Evolutionary conservation across 1,284 basidiomycete species (phyloP).

Genomic region (Hemileia vastatrix): DNA sequence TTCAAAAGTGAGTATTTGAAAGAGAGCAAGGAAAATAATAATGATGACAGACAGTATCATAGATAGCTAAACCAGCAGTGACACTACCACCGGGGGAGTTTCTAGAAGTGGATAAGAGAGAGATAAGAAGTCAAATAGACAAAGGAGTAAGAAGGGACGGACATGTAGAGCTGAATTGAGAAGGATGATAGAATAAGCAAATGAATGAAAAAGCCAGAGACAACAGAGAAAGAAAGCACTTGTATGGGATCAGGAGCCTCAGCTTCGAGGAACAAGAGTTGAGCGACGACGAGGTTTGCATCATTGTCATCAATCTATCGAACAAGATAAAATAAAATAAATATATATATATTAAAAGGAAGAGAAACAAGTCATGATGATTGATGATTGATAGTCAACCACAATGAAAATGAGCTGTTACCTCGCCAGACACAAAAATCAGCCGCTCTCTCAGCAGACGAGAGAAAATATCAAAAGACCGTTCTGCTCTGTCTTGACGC

Average conservation of each 20-base stretch:
- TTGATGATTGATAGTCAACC: not conserved
- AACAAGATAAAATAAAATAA: not conserved
- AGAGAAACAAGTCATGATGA: not conserved
- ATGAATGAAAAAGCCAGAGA: not conserved
- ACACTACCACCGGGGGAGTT: conserved; percentile 90
- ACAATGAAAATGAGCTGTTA: conserved; percentile 40
- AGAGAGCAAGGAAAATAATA: not conserved
- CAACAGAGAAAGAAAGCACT: not conserved
- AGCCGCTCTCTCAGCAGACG: conserved; percentile 78
- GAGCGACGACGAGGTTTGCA: conserved; percentile 73
- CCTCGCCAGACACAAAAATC: conserved; percentile 84
- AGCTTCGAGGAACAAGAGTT: conserved; percentile 83
- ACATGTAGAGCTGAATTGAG: conserved; percentile 4
- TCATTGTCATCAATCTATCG: conserved; percentile 69
- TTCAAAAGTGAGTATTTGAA: not conserved
- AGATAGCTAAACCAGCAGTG: conserved; percentile 83
- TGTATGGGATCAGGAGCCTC: conserved; percentile 79
- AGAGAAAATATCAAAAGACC: conserved; percentile 90
- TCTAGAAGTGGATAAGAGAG: conserved; percentile 57
- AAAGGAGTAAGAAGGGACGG: not conserved
- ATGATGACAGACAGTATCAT: conserved; percentile 63
- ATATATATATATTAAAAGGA: too few species aligned
- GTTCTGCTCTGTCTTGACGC: conserved; percentile 80
- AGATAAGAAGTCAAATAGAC: too few species aligned
- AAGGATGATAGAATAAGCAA: not conserved